Evolutionary conservation across 1,284 basidiomycete genomes (phyloP), one percentile per base, ranked within the genome.

Genomic region (Trametes sp.): DNA sequence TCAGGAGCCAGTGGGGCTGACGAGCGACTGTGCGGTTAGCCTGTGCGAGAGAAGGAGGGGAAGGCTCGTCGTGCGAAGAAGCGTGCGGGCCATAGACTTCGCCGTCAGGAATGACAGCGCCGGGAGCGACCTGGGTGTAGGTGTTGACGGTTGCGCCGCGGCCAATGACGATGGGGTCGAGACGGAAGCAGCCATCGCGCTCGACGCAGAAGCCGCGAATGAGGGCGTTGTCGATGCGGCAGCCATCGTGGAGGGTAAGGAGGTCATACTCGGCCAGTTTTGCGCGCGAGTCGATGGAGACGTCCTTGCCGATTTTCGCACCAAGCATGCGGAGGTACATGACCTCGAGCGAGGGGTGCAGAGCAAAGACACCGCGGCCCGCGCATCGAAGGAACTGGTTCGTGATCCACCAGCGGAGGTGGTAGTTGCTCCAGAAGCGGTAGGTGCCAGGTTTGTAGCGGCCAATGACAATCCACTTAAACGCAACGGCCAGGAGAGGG

Each of bases 331-430:
- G 79, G 64, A 78, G 80, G 71, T 83, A 82, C 1, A 81, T 52
- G 2, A 75, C 68, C 50, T 77, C 72, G 38, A 81, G 70, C 0
- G 69, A 64, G 1, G 80, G 79, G 57, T 81, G 76, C 50, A 76
- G 63, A n/a, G 75, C 63, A 59, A 83, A 83, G 31, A 83, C 69
- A 2, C 81, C 81, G 33, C 77, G 77, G 0, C 81, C 81, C 9
- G 79, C 72, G 46, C 73, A 70, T 28, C 77, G 70, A 9, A 83
- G 64, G 45, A 73, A 72, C 62, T 81, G 78, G 65, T 83, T 79
- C 21, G 81, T 80, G 52, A 83, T 74, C 81, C 81, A 82, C 78
- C 80, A 83, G 13, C 81, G 77, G 11, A 83, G 70, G 57, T 83
- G 77, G 64, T 82, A 83, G 8, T 49, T 60, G 61, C 63, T 61